Base-by-base conservation (phyloP, 2,329 filamentous ascomycete species). In the Orbilia javanica region DNA sequence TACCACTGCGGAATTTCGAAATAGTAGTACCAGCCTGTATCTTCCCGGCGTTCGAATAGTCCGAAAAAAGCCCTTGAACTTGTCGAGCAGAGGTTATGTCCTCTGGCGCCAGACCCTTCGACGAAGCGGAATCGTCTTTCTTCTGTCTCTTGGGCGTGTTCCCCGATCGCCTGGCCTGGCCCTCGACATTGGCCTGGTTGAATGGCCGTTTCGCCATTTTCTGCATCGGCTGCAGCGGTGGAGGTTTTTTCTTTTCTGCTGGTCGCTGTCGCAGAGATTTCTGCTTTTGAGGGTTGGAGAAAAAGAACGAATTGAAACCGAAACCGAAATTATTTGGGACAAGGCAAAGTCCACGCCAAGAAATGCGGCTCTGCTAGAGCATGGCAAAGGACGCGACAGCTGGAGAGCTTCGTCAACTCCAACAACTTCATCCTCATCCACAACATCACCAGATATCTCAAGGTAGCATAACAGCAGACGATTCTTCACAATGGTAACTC, bases 131-230 rank as follows among this genome's bases (percentile, higher is more conserved):
- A 29, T 74, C 65, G 48, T 79, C 75, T 25, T 70, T 74, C 44
- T 57, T 73, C 63, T 69, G 69, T 74, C 63, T 69, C 29, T 79
- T 79, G 52, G 67, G 62, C 6, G 60, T 55, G 6, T 46, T 39
- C 5, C 74, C 74, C 34, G 48, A 62, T 63, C 67, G 74, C 62
- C 67, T 63, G 25, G 72, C 74, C 29, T 78, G 74, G 39, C 62
- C 53, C 53, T 78, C 74, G 52, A 68, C 67, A 72, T 68, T 68
- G 74, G 67, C 62, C 62, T 78, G 74, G 44, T 72, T 78, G 67
- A 72, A 78, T 44, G 74, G 74, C 67, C 74, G 29, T 64, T 78
- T 78, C 34, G 50, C 66, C 74, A 78, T 74, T 18, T 63, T 63
- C 52, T 48, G 53, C 31, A 50, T 55, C 36, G 29, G 13, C 27